Percentiles rank a stretch among this genome's conserved stretches.
Evolutionary conservation across 2,329 filamentous ascomycete genomes (phyloP).

Genomic region (Paecilomyces sp.): DNA sequence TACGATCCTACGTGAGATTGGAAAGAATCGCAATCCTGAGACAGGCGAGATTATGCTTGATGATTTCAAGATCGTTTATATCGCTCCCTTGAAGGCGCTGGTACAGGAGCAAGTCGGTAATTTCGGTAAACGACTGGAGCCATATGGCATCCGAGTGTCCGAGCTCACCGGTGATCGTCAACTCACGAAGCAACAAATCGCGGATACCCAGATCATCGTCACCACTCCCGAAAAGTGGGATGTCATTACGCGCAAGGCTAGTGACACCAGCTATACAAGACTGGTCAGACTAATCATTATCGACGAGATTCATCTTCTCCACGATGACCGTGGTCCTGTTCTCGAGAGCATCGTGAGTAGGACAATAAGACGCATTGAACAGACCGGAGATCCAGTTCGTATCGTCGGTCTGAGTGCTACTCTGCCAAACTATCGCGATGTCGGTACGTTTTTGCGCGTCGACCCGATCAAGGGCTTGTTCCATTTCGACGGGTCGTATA

Average conservation of each 20-base stretch:
- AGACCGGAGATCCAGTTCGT: slow-evolving; percentile 87
- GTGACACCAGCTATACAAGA: slow-evolving; percentile 93
- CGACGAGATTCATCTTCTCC: slow-evolving; percentile 94
- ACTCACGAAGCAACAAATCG: slow-evolving; percentile 96
- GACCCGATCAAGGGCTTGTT: slow-evolving; percentile 81
- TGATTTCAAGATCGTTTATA: slow-evolving; percentile 97
- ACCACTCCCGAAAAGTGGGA: slow-evolving; percentile 99
- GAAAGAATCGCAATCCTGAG: slow-evolving; percentile 80
- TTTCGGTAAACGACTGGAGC: slow-evolving; percentile 82
- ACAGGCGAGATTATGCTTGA: slow-evolving; percentile 95
- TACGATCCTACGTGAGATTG: slow-evolving; percentile 90
- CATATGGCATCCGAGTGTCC: slow-evolving; percentile 87
- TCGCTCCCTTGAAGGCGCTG: slow-evolving; percentile 88
- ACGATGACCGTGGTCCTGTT: slow-evolving; percentile 94
- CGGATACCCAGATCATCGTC: slow-evolving; percentile 95
- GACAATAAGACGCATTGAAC: slow-evolving; percentile 86
- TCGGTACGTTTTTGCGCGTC: slow-evolving; percentile 88
- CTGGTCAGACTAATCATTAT: slow-evolving; percentile 95
- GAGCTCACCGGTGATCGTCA: slow-evolving; percentile 96
- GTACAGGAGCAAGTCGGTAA: slow-evolving; percentile 98
- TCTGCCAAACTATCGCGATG: slow-evolving; percentile 91
- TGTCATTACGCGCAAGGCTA: slow-evolving; percentile 95
- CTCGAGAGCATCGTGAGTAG: slow-evolving; percentile 94
- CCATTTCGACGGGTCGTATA: slow-evolving; percentile 91
- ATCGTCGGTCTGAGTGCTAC: slow-evolving; percentile 91